A percentile compares a stretch with the other conserved stretches of the same genome.
These are phyloP conservation scores for Dactylellina haptotyla DNA, from an alignment of 2,329 filamentous ascomycete genomes.

Conservation along the genomic window DNA sequence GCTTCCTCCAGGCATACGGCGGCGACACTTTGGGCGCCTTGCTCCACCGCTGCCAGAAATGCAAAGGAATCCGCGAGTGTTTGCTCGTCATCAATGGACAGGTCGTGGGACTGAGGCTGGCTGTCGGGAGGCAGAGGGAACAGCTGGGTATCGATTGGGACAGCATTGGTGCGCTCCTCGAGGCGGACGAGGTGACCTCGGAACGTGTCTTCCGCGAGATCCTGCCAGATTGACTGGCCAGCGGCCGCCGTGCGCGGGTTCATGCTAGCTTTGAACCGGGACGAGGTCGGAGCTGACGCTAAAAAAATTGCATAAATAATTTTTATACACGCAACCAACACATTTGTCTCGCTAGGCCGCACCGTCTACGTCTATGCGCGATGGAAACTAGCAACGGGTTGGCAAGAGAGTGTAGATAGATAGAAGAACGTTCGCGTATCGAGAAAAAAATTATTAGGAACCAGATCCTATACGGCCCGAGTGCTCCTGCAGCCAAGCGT, in stretches of 20 bases:
- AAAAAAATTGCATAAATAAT: too few relatives aligned
- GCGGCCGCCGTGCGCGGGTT: constrained; percentile 17
- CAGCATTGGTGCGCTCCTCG: constrained; percentile 36
- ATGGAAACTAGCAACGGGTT: too few relatives aligned
- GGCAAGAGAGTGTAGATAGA: too few relatives aligned
- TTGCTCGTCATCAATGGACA: constrained; percentile 58
- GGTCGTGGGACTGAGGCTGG: neutral
- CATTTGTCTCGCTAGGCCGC: too few relatives aligned
- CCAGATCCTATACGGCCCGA: neutral
- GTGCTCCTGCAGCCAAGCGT: neutral
- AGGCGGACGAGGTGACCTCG: constrained; percentile 23
- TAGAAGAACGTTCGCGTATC: too few relatives aligned
- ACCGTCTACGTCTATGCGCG: too few relatives aligned
- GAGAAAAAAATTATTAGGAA: neutral
- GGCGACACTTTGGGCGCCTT: constrained; percentile 58
- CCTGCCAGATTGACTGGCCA: constrained; percentile 29
- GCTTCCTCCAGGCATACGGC: constrained; percentile 59
- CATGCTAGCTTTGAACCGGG: too few relatives aligned
- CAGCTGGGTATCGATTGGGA: constrained; percentile 52
- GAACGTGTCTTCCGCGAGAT: constrained; percentile 25
- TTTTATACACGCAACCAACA: too few relatives aligned
- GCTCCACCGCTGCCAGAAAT: constrained; percentile 58
- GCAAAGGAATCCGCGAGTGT: constrained; percentile 59
- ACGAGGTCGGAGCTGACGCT: too few relatives aligned
- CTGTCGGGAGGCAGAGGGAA: constrained; percentile 20